These are phyloP conservation scores for Stramenopiles sp. DNA, from an alignment of 352 stramenopile genomes.

Conservation along the genomic window DNA sequence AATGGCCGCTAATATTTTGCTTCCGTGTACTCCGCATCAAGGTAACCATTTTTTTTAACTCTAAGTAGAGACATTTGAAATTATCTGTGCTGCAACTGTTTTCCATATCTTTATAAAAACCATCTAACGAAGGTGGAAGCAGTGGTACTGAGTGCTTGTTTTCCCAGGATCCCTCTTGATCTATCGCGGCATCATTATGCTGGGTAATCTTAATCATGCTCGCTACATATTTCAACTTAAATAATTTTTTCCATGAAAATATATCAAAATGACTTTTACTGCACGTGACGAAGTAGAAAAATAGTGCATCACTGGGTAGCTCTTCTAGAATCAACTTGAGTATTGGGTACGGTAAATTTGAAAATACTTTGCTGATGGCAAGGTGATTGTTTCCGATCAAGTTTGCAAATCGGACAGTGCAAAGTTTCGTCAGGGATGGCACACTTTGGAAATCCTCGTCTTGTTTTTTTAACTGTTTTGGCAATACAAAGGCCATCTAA, in stretches of 20 bases:
- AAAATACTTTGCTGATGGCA: background rate
- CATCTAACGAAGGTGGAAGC: background rate
- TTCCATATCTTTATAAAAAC: conserved; percentile 8
- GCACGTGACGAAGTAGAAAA: background rate
- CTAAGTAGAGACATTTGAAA: background rate
- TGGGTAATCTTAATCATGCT: background rate
- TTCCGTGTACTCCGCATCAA: background rate
- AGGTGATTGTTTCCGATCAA: background rate
- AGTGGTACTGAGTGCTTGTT: background rate
- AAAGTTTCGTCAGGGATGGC: background rate
- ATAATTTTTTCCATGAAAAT: background rate
- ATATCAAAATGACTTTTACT: background rate
- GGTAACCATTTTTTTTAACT: background rate
- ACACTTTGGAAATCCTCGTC: too few relatives aligned
- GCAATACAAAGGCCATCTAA: too few relatives aligned
- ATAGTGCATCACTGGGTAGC: background rate
- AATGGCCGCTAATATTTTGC: background rate
- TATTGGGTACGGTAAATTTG: background rate
- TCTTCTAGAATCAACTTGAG: background rate
- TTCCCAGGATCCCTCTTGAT: background rate
- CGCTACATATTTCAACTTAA: background rate
- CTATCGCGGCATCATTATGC: background rate
- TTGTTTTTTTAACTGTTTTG: too few relatives aligned
- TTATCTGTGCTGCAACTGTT: background rate
- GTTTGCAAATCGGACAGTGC: background rate